Conservation (phyloP, 208 protist genomes). For the Acanthamoeba sp. region DNA sequence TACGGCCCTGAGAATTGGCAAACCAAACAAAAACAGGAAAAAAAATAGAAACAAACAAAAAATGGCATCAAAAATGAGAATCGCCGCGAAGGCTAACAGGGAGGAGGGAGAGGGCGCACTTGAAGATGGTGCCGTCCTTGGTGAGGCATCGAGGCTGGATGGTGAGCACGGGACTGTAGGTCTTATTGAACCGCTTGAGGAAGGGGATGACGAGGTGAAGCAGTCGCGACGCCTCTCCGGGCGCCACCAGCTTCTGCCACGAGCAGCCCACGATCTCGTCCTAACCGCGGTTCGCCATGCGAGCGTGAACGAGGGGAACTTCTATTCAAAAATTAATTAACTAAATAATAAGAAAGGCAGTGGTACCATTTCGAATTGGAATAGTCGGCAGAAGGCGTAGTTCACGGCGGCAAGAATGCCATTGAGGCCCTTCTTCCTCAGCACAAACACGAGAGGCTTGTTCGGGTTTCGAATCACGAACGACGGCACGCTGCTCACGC, state of each 20-base stretch:
- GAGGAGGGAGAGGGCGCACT: not conserved
- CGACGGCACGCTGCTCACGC: conserved; percentile 20
- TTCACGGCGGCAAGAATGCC: conserved; percentile 45
- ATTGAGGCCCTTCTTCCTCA: conserved; percentile 38
- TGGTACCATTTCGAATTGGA: conserved; percentile 33
- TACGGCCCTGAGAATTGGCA: not conserved
- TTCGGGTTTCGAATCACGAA: conserved; percentile 43
- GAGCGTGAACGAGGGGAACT: no score
- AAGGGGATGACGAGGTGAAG: conserved; percentile 44
- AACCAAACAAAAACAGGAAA: no score
- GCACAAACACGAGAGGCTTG: conserved; percentile 55
- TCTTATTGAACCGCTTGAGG: conserved; percentile 18
- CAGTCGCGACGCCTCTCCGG: conserved; percentile 7
- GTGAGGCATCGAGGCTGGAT: conserved; percentile 38
- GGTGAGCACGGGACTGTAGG: conserved; percentile 40
- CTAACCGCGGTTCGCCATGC: no score
- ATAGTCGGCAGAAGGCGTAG: conserved; percentile 60
- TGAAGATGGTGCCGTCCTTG: conserved; percentile 49
- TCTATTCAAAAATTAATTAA: not conserved
- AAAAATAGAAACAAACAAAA: not conserved
- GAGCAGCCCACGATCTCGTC: conserved; percentile 58
- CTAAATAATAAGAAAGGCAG: not conserved
- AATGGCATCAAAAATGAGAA: not conserved
- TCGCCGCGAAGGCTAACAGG: not conserved
- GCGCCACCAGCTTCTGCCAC: conserved; percentile 57